Evolutionary conservation across 495 filamentous ascomycete genomes (phyloP).

Genomic region (Xylaria cubensis): DNA sequence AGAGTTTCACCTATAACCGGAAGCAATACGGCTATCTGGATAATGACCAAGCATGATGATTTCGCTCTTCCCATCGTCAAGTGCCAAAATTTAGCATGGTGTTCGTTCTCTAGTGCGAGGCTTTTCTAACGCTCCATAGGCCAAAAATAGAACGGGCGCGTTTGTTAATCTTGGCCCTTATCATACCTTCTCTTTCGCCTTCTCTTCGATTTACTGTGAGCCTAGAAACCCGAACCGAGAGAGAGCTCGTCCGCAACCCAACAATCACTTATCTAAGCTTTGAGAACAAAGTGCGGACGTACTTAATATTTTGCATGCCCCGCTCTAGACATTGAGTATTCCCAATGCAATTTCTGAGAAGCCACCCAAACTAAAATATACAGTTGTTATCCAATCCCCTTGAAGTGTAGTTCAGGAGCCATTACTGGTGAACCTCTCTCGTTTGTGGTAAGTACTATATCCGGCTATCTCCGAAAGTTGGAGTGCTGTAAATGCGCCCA

Average conservation of each 20-base stretch:
- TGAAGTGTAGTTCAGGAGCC: not conserved
- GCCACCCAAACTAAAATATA: not conserved
- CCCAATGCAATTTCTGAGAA: not conserved
- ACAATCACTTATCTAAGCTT: not conserved
- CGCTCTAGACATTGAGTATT: not conserved
- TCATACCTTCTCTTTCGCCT: not conserved
- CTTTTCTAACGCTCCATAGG: not conserved
- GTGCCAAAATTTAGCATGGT: not conserved
- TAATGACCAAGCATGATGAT: not conserved
- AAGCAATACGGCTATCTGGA: not conserved
- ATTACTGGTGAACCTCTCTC: not conserved
- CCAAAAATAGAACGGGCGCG: too few species aligned
- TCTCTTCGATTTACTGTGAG: not conserved
- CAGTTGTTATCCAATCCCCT: not conserved
- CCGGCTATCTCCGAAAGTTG: not conserved
- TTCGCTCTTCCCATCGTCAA: not conserved
- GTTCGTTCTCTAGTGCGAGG: not conserved
- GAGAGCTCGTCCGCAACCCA: not conserved
- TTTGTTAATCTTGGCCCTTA: not conserved
- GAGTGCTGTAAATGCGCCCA: slow-evolving; percentile 5
- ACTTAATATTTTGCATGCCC: not conserved
- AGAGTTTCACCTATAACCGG: not conserved
- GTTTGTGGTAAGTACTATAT: not conserved
- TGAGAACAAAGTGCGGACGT: not conserved
- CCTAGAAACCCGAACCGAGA: not conserved